Base-by-base conservation (phyloP, 2,329 filamentous ascomycete genomes). In the Zymoseptoria tritici region DNA sequence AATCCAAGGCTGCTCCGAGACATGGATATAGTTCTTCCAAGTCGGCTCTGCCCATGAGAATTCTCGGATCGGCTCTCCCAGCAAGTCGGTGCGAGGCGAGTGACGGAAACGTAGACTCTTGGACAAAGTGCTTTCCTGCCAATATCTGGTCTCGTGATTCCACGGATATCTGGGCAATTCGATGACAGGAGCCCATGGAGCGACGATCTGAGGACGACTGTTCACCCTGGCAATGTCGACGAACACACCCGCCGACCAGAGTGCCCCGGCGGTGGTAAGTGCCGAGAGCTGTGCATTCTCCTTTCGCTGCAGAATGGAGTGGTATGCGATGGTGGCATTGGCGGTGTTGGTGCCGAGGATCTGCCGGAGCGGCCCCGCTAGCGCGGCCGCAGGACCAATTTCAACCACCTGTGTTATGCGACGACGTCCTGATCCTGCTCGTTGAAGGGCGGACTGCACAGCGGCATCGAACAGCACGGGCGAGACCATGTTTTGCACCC, bases 1-100 rank as follows among this genome's bases (percentile, higher is more conserved):
- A 2, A 70, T 52, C 70, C 69, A 68, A 3, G 67, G 64, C 31
- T 61, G 51, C 46, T 70, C 67, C 3, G 49, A 42, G 13, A 64
- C n/a, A 7, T 62, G 53, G n/a, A 71, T 31, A 31, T 62, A 60
- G 56, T 66, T 66, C 58, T 58, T 65, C 67, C 60, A 72, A 36
- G 50, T 24, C 22, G 22, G 22, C 22, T 24, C 22, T 24, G 22
- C 22, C 22, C 22, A 24, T 24, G 22, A 24, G 22, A 24, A 24
- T 24, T 24, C 22, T 24, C 22, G 19, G 49, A 52, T 3, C 19
- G 19, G 49, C 11, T 52, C 19, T 20, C 49, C 49, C 9, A 20
- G 13, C 13, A 52, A n/a, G 49, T 16, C 49, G 49, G 49, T 52
- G 22, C 22, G 22, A 24, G 22, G 22, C 22, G 22, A 24, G 22